Conservation (phyloP, 2,329 filamentous ascomycete genomes). For the Aspergillus uvarum region DNA sequence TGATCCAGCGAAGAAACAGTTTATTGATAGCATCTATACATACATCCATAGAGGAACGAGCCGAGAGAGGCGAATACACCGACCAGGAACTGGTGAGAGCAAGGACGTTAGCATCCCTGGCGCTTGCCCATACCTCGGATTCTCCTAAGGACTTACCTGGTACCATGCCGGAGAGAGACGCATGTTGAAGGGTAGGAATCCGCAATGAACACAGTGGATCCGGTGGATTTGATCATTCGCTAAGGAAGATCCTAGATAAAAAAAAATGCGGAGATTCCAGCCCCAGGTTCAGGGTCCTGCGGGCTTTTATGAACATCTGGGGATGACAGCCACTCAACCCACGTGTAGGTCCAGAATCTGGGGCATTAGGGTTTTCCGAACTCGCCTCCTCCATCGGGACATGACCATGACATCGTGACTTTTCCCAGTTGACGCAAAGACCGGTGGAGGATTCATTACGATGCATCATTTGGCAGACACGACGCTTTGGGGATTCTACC, state of each 20-base stretch:
- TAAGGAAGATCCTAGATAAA: constrained; percentile 2
- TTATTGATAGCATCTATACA: constrained; percentile 6
- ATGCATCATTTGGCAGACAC: background rate
- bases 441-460: background rate
- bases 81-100: constrained; percentile 52
- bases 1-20: background rate
- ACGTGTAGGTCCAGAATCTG: constrained; percentile 4
- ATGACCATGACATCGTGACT: background rate
- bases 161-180: constrained; percentile 59
- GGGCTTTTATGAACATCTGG: constrained; percentile 24
- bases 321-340: constrained; percentile 21
- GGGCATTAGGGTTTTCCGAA: background rate
- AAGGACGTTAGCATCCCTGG: background rate
- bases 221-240: background rate
- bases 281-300: constrained; percentile 18
- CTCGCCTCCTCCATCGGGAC: background rate
- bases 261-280: constrained; percentile 19
- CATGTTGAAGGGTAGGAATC: constrained; percentile 41
- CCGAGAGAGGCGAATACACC: constrained; percentile 60
- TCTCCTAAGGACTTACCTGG: constrained; percentile 42
- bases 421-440: constrained; percentile 4
- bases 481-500: background rate
- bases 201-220: background rate
- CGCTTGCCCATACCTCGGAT: background rate
- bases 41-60: constrained; percentile 57